phyloP scores from a whole-genome alignment of 1,284 basidiomycete genomes.

The Chalciporus sp. region DNA sequence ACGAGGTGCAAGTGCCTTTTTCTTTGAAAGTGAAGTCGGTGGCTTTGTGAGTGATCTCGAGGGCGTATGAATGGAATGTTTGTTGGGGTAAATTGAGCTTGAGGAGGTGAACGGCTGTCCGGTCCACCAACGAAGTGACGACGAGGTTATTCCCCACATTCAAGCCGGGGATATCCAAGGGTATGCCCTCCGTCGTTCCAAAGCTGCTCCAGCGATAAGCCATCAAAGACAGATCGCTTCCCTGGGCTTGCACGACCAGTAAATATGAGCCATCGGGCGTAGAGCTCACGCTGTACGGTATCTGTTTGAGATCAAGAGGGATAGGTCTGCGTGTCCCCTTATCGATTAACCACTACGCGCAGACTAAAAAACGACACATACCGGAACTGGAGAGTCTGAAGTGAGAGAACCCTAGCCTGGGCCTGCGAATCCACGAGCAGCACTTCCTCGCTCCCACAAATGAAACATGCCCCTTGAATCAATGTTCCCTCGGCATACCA shows the following conservation, averaged over 20 bases:
- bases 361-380: slow-evolving; percentile 20
- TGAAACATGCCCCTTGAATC: slow-evolving; percentile 38
- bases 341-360: background rate
- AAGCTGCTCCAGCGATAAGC: slow-evolving; percentile 31
- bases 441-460: slow-evolving; percentile 51
- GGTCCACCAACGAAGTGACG: slow-evolving; percentile 48
- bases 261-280: slow-evolving; percentile 59
- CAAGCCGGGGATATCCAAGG: slow-evolving; percentile 14
- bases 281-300: slow-evolving; percentile 31
- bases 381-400: slow-evolving; percentile 54
- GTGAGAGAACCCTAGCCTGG: slow-evolving; percentile 49
- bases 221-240: slow-evolving; percentile 12
- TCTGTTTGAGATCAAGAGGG: slow-evolving; percentile 17
- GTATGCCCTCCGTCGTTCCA: slow-evolving; percentile 23
- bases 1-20: slow-evolving; percentile 20
- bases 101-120: slow-evolving; percentile 45
- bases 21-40: slow-evolving; percentile 59
- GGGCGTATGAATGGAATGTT: slow-evolving; percentile 41
- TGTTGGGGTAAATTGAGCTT: slow-evolving; percentile 36
- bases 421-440: slow-evolving; percentile 45
- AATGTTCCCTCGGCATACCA: slow-evolving; percentile 44
- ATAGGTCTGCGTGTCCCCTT: background rate
- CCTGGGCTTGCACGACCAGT: slow-evolving; percentile 34
- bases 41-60: slow-evolving; percentile 55
- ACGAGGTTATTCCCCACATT: background rate